Percentiles rank a stretch among this genome's conserved stretches.
These are phyloP conservation scores for Aspergillus carbonarius DNA, from an alignment of 2,329 filamentous ascomycete genomes.

Conservation along the genomic window DNA sequence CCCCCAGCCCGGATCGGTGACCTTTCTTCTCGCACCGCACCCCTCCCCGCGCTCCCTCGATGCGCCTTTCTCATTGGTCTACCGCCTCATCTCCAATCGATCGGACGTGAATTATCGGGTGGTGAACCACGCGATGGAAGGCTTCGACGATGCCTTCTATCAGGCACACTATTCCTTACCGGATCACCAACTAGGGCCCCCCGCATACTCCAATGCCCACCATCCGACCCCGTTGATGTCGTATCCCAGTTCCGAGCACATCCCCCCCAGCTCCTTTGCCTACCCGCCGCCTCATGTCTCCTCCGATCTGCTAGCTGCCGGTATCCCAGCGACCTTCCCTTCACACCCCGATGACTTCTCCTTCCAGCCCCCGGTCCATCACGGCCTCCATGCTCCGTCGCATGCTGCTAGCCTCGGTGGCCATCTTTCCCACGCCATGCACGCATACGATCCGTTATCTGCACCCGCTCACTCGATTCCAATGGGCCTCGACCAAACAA, in stretches of 20 bases:
- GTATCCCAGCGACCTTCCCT: constrained; percentile 12
- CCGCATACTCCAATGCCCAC: constrained; percentile 6
- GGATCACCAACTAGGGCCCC: constrained; percentile 7
- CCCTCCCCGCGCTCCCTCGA: constrained; percentile 4
- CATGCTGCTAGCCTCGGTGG: constrained; percentile 12
- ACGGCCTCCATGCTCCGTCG: background rate
- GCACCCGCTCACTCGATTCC: constrained; percentile 8
- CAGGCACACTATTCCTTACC: constrained; percentile 15
- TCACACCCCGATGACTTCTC: constrained; percentile 18
- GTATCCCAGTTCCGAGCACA: constrained; percentile 10
- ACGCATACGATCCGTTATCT: constrained; percentile 26
- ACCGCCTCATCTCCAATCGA: constrained; percentile 15
- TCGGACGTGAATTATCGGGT: constrained; percentile 13
- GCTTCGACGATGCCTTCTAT: constrained; percentile 18
- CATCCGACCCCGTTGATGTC: constrained; percentile 14
- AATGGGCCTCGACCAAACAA: constrained; percentile 21
- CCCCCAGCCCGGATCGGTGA: too few species aligned
- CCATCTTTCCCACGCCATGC: constrained; percentile 26
- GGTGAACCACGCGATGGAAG: constrained; percentile 17
- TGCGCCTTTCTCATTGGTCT: constrained; percentile 18
- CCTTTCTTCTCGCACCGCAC: background rate
- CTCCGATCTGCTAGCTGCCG: constrained; percentile 9
- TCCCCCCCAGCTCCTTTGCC: constrained; percentile 13
- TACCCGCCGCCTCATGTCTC: constrained; percentile 8
- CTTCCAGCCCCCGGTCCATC: constrained; percentile 9